phyloP scores from a whole-genome alignment of 23 red algal species.

The Pyropia yezoensis region DNA sequence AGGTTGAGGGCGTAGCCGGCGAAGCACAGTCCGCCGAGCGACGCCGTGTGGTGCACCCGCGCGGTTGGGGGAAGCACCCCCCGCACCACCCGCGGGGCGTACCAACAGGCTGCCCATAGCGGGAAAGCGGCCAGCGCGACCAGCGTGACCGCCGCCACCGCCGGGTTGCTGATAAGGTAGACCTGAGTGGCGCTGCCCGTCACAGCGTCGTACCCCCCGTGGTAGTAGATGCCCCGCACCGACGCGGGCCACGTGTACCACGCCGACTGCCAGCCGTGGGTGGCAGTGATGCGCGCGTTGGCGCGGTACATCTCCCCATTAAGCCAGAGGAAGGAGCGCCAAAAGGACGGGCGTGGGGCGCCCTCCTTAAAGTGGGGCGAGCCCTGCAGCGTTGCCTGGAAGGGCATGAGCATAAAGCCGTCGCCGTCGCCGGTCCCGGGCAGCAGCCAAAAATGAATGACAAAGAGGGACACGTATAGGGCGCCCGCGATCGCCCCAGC shows the following conservation, averaged over 20 bases:
- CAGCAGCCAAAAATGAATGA: constrained; percentile 74
- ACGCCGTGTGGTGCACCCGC: background rate
- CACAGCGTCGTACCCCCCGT: constrained; percentile 22
- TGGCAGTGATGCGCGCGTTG: constrained; percentile 59
- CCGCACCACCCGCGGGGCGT: constrained; percentile 3
- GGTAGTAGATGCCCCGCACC: constrained; percentile 36
- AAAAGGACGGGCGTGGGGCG: constrained; percentile 28
- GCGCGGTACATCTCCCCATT: constrained; percentile 86
- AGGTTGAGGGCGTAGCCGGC: constrained; percentile 59
- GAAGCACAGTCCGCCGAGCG: constrained; percentile 15
- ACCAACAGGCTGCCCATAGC: background rate
- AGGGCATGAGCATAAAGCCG: constrained; percentile 68
- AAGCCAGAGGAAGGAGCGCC: constrained; percentile 49
- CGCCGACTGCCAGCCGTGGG: constrained; percentile 71
- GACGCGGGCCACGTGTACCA: constrained; percentile 82
- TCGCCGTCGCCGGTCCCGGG: constrained; percentile 50
- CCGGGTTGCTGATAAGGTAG: constrained; percentile 90
- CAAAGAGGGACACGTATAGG: constrained; percentile 53
- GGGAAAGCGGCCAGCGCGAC: constrained; percentile 20
- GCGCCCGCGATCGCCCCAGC: constrained; percentile 30
- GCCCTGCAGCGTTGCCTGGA: constrained; percentile 60
- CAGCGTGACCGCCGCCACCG: constrained; percentile 31
- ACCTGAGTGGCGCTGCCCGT: constrained; percentile 46
- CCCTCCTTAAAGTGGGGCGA: constrained; percentile 27
- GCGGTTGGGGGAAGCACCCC: constrained; percentile 9